Base-by-base conservation (phyloP, 1,284 basidiomycete genomes). In the Moniliella sp. region DNA sequence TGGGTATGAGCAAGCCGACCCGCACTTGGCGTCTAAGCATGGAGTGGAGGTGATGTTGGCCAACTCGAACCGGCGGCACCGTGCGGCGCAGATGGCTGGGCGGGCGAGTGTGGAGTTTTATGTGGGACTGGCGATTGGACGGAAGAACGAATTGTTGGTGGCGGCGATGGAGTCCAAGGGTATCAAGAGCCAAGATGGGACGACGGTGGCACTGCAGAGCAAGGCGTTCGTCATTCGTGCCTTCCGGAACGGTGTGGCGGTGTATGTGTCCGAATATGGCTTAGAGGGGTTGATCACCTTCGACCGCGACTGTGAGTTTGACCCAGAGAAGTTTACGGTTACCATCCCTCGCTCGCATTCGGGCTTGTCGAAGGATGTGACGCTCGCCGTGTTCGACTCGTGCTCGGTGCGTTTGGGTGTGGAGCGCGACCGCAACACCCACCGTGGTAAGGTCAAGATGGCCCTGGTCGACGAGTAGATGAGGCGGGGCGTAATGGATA, bases 101-200 rank as follows among this genome's bases (percentile, higher is more conserved):
- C 69, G 91, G 7, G 88, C 91, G 0, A 84, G 79, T 50, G 78
- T 94, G 18, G 86, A 97, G 64, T 99, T 94, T 50, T 94, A 91
- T 53, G 86, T 97, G 28, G 84, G 86, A 0, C 65, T 97, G 9
- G 82, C 83, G 1, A 66, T 97, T 25, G 44, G 42, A 15, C 45
- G 48, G 42, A 82, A 60, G 31, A 52, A 57, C 15, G n/a, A n/a
- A n/a, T n/a, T n/a, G n/a, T n/a, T n/a, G n/a, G n/a, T n/a, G n/a
- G n/a, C n/a, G n/a, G n/a, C n/a, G n/a, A n/a, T n/a, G n/a, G 46
- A 49, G 27, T 50, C 62, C 33, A 43, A 82, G 48, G 71, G 69
- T 0, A 67, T 77, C 5, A 36, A 35, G 3, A 37, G 31, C 25
- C 16, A 34, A 3, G 50, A 46, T 29, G 66, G 50, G n/a, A 63